These are phyloP conservation scores for Quillaja saponaria DNA, from an alignment of 306 rosid species.

Conservation along the genomic window DNA sequence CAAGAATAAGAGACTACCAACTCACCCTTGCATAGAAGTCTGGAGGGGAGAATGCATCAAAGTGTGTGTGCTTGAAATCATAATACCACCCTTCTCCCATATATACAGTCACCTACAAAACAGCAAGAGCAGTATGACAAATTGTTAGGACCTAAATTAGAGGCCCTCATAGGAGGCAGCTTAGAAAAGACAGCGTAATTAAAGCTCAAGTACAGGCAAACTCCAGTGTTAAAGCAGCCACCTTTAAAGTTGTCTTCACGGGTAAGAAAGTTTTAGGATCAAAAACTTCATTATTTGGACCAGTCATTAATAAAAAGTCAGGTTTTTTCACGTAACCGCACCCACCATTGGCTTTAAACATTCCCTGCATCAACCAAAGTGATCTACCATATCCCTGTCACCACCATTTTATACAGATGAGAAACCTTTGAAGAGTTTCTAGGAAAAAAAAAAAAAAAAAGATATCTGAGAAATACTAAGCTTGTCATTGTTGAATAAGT, in stretches of 20 bases:
- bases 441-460: too few relatives aligned
- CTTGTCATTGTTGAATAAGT: too few relatives aligned
- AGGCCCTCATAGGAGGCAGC: conserved; percentile 7
- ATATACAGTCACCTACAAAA: conserved; percentile 70
- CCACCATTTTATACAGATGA: not conserved
- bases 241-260: conserved; percentile 78
- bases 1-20: too few relatives aligned
- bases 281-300: conserved; percentile 60
- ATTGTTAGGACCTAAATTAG: conserved; percentile 24
- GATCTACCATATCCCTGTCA: conserved; percentile 92
- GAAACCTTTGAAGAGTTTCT: too few relatives aligned
- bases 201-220: conserved; percentile 6
- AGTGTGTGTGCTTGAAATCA: conserved; percentile 81
- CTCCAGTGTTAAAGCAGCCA: conserved; percentile 29
- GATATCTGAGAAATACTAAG: too few relatives aligned
- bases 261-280: conserved; percentile 63
- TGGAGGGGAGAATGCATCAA: conserved; percentile 91
- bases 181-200: conserved; percentile 8
- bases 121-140: conserved; percentile 26
- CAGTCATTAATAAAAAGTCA: conserved; percentile 56
- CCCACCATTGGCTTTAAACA: conserved; percentile 92
- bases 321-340: conserved; percentile 98
- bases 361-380: conserved; percentile 97
- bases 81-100: conserved; percentile 99
- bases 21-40: conserved; percentile 95